Conservation (phyloP, 1,139 yeast genomes). For the Candida tetrigidarum region DNA sequence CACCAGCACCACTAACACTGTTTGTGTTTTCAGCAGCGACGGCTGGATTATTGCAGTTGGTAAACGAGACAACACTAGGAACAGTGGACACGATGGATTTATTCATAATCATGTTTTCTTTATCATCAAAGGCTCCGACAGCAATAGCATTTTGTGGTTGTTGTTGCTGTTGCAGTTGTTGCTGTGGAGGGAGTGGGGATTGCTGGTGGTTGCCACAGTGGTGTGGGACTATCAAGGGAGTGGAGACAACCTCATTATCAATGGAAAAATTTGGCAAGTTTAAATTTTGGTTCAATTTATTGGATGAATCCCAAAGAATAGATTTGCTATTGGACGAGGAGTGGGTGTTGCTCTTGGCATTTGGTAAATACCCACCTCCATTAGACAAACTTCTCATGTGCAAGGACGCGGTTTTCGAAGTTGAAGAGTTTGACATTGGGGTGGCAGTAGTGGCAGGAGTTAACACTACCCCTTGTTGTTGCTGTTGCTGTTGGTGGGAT, state of each 20-base stretch:
- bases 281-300: slow-evolving; percentile 30
- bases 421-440: slow-evolving; percentile 15
- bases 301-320: slow-evolving; percentile 32
- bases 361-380: slow-evolving; percentile 2
- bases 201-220: slow-evolving; percentile 5
- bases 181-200: too few relatives aligned
- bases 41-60: slow-evolving; percentile 8
- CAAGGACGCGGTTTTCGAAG: slow-evolving; percentile 8
- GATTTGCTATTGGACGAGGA: slow-evolving; percentile 21
- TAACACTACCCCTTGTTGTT: slow-evolving; percentile 8
- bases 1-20: too few relatives aligned
- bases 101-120: slow-evolving; percentile 11
- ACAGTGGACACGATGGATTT: slow-evolving; percentile 1
- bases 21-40: too few relatives aligned
- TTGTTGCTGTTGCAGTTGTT: neutral
- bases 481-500: slow-evolving; percentile 10
- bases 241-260: slow-evolving; percentile 21
- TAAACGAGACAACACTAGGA: slow-evolving; percentile 5
- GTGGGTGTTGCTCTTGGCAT: neutral
- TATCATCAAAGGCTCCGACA: slow-evolving; percentile 7
- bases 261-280: slow-evolving; percentile 33
- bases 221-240: slow-evolving; percentile 17
- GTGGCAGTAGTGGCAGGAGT: slow-evolving; percentile 16
- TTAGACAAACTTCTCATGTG: slow-evolving; percentile 17
- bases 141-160: neutral